Evolutionary conservation across 2,329 filamentous ascomycete genomes (phyloP).

Genomic region (Diaporthe velutina): DNA sequence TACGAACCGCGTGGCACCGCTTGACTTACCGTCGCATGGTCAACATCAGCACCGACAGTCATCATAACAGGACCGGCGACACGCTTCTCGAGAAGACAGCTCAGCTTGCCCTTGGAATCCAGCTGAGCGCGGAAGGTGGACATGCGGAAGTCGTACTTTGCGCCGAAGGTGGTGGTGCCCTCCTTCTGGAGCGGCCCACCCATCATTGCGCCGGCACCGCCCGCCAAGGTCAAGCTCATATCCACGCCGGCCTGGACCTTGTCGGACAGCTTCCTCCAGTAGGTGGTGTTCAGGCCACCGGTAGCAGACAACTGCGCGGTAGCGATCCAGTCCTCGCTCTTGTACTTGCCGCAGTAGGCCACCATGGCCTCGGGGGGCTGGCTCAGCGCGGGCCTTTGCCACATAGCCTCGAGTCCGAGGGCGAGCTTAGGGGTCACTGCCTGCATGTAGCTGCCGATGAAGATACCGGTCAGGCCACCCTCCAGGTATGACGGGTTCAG

Average conservation of each 20-base stretch:
- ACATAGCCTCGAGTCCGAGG: conserved; percentile 91
- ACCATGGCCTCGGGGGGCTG: conserved; percentile 91
- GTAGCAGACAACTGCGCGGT: conserved; percentile 91
- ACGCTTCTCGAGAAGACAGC: conserved; percentile 93
- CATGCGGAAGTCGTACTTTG: conserved; percentile 98
- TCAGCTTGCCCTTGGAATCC: conserved; percentile 94
- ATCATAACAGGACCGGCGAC: conserved; percentile 92
- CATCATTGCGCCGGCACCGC: conserved; percentile 77
- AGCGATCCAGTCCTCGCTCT: conserved; percentile 91
- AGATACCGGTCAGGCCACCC: conserved; percentile 93
- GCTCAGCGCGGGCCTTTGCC: conserved; percentile 87
- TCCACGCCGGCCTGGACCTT: conserved; percentile 97
- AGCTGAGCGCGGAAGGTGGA: conserved; percentile 96
- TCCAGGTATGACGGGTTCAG: conserved; percentile 96
- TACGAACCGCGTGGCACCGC: not conserved
- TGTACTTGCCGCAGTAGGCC: conserved; percentile 93
- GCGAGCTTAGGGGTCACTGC: conserved; percentile 89
- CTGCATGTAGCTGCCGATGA: conserved; percentile 95
- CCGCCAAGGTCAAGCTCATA: conserved; percentile 86
- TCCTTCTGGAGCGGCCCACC: conserved; percentile 84
- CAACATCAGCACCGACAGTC: conserved; percentile 96
- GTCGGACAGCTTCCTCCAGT: conserved; percentile 93
- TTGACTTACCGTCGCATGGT: conserved; percentile 88
- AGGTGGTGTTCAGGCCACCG: conserved; percentile 89
- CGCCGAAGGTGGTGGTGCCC: conserved; percentile 89